Evolutionary conservation across 2,329 filamentous ascomycete genomes (phyloP).

Genomic region (Alternaria alternata): DNA sequence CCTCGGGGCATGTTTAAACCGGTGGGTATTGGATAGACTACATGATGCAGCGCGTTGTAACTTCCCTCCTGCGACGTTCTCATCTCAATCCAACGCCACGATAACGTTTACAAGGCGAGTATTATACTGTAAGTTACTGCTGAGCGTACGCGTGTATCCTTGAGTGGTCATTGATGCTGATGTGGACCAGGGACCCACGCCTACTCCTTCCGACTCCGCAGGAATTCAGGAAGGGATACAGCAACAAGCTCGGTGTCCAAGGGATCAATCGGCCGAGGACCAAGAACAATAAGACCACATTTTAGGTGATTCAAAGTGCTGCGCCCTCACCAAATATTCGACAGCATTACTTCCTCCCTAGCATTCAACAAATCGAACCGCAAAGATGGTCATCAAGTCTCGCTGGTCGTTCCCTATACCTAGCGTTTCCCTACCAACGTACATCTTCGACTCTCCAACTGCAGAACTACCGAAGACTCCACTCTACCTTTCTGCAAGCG

Average conservation of each 20-base stretch:
- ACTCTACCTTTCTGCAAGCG: constrained; percentile 69
- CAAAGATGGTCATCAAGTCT: constrained; percentile 61
- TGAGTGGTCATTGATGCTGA: background rate
- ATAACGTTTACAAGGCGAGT: background rate
- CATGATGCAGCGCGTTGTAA: background rate
- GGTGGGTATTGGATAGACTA: background rate
- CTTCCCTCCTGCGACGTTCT: background rate
- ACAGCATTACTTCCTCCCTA: background rate
- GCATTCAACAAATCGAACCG: background rate
- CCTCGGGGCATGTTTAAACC: background rate
- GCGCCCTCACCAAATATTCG: background rate
- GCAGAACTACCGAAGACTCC: constrained; percentile 56
- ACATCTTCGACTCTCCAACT: constrained; percentile 61
- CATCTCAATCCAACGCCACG: background rate
- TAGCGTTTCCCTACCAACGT: constrained; percentile 55
- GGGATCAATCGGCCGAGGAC: background rate
- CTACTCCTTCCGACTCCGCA: background rate
- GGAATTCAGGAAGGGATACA: background rate
- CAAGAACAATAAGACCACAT: background rate
- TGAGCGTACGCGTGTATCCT: background rate
- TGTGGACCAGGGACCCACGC: background rate
- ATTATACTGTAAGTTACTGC: background rate
- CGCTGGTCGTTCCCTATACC: constrained; percentile 59
- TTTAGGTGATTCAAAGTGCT: background rate
- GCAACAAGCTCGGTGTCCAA: background rate